Percentiles rank a stretch among this genome's conserved stretches.
Conservation (phyloP, 805 yeast genomes). For the Torulaspora franciscae region DNA sequence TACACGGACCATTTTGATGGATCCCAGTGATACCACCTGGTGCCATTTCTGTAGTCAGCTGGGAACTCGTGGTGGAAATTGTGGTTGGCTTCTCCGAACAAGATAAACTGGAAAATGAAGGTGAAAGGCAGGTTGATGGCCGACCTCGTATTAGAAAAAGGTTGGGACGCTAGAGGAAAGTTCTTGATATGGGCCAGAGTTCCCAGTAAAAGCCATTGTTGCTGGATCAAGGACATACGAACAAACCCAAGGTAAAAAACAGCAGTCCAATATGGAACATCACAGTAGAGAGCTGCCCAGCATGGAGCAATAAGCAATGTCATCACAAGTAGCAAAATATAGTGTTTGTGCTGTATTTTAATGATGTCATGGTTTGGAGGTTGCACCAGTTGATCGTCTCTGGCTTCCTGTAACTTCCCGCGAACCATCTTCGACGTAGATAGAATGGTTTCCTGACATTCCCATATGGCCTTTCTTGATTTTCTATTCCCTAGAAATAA, state of each 20-base stretch:
- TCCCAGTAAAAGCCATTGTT: constrained; percentile 70
- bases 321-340: constrained; percentile 47
- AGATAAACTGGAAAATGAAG: constrained; percentile 52
- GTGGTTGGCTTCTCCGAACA: constrained; percentile 88
- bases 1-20: constrained; percentile 79
- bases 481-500: constrained; percentile 61
- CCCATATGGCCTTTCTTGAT: constrained; percentile 39
- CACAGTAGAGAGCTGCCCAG: constrained; percentile 63
- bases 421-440: constrained; percentile 21
- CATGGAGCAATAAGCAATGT: constrained; percentile 62
- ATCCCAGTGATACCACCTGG: constrained; percentile 70
- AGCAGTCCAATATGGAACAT: constrained; percentile 71
- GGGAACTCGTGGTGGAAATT: constrained; percentile 96
- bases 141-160: constrained; percentile 69
- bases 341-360: constrained; percentile 68
- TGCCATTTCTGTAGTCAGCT: constrained; percentile 76
- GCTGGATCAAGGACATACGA: constrained; percentile 70
- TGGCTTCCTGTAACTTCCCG: constrained; percentile 11
- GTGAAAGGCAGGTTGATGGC: constrained; percentile 54
- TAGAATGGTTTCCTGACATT: constrained; percentile 50
- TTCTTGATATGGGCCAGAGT: constrained; percentile 68
- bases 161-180: constrained; percentile 53
- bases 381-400: constrained; percentile 54
- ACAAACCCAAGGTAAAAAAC: constrained; percentile 63
- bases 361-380: constrained; percentile 54